Conservation (phyloP, 345 rosid species). For the Clarkia xantiana region DNA sequence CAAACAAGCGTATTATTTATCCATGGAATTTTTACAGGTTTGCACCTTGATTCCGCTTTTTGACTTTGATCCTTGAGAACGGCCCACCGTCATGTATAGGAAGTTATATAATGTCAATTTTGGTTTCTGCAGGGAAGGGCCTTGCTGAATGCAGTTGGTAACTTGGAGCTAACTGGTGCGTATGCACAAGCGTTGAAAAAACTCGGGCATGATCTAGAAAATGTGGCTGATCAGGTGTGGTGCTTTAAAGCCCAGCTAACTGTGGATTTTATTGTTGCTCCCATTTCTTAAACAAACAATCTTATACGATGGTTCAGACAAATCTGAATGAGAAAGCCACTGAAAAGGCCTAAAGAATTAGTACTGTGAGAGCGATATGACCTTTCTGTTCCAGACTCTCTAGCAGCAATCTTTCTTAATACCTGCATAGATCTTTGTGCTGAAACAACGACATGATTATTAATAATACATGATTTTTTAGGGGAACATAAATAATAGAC, state of each 20-base stretch:
- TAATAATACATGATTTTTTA: too few species aligned
- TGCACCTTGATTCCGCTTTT: not conserved
- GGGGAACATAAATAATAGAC: too few species aligned
- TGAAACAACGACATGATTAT: too few species aligned
- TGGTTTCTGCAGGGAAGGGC: slow-evolving; percentile 38
- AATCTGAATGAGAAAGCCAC: too few species aligned
- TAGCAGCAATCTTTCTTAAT: too few species aligned
- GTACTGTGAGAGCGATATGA: too few species aligned
- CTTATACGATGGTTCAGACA: too few species aligned
- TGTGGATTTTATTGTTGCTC: not conserved
- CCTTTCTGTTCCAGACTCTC: too few species aligned
- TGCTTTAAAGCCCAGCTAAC: not conserved
- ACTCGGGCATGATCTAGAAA: slow-evolving; percentile 30
- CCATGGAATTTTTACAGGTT: slow-evolving; percentile 52
- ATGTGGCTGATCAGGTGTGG: slow-evolving; percentile 28
- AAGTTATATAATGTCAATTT: not conserved
- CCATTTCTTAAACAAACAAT: too few species aligned
- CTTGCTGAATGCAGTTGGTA: slow-evolving; percentile 47
- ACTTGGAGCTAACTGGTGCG: slow-evolving; percentile 39
- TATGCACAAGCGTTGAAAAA: slow-evolving; percentile 41
- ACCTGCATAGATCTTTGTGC: too few species aligned
- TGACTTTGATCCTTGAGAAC: not conserved
- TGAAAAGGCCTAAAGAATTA: too few species aligned
- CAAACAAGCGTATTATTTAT: slow-evolving; percentile 48
- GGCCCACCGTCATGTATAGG: not conserved